phyloP scores from a whole-genome alignment of 352 stramenopile genomes.

The Globisporangium uncinulatum region DNA sequence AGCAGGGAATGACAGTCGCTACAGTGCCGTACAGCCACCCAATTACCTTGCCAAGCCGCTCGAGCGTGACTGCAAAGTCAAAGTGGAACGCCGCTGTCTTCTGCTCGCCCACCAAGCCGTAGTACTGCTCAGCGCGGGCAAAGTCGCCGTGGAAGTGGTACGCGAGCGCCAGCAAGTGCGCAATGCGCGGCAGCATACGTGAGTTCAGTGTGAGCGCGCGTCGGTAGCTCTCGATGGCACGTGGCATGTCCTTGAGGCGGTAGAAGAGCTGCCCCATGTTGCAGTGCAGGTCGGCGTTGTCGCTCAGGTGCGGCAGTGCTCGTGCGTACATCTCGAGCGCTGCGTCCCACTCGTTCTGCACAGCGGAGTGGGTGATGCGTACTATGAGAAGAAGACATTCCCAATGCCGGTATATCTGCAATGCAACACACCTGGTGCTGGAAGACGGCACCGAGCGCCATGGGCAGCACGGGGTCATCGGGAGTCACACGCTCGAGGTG shows the following conservation, averaged over 20 bases:
- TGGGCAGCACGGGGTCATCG: slow-evolving; percentile 12
- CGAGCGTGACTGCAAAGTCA: slow-evolving; percentile 45
- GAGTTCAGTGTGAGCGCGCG: slow-evolving; percentile 15
- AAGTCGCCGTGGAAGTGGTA: slow-evolving; percentile 30
- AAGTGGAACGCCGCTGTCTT: slow-evolving; percentile 36
- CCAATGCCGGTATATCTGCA: too few species aligned
- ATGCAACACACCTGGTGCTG: slow-evolving; percentile 13
- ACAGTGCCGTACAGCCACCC: background rate
- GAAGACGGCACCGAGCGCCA: slow-evolving; percentile 27
- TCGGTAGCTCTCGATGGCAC: slow-evolving; percentile 10
- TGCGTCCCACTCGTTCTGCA: slow-evolving; percentile 17
- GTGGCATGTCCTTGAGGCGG: slow-evolving; percentile 17
- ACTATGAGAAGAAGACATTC: too few species aligned
- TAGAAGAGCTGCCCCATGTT: slow-evolving; percentile 31
- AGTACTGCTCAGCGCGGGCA: slow-evolving; percentile 22
- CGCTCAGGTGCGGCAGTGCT: slow-evolving; percentile 12
- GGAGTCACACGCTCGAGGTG: slow-evolving; percentile 21
- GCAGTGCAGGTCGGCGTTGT: slow-evolving; percentile 15
- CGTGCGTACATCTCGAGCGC: slow-evolving; percentile 18
- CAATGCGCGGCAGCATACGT: slow-evolving; percentile 1
- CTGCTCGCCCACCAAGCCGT: slow-evolving; percentile 13
- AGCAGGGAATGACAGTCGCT: background rate
- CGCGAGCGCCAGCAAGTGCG: slow-evolving; percentile 30
- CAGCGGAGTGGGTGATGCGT: too few species aligned
- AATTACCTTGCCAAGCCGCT: slow-evolving; percentile 35